Evolutionary conservation across 805 yeast genomes (phyloP).

Genomic region (Candida endomychidarum): DNA sequence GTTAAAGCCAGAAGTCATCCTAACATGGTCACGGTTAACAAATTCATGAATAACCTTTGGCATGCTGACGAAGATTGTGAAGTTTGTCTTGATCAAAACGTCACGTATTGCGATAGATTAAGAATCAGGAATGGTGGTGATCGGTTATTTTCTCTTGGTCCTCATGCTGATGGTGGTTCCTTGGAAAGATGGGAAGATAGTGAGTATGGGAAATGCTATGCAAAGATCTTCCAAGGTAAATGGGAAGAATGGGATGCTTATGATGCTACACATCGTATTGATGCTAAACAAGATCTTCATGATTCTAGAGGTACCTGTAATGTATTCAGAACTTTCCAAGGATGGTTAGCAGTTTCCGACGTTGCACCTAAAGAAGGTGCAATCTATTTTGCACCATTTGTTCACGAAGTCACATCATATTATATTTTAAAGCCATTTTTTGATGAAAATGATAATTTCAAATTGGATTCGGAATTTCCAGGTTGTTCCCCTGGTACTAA

Average conservation of each 20-base stretch:
- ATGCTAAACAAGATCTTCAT: constrained; percentile 27
- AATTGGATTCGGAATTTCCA: constrained; percentile 33
- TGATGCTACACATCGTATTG: constrained; percentile 28
- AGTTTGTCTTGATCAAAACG: constrained; percentile 26
- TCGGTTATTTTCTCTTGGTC: constrained; percentile 26
- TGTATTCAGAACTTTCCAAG: constrained; percentile 43
- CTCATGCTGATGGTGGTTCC: constrained; percentile 42
- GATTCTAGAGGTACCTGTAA: constrained; percentile 8
- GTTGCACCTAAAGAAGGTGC: constrained; percentile 39
- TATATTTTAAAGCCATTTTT: constrained; percentile 41
- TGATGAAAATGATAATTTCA: constrained; percentile 24
- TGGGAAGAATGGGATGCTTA: constrained; percentile 44
- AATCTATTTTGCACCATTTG: constrained; percentile 33
- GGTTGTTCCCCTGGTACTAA: constrained; percentile 36
- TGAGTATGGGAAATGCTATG: constrained; percentile 33
- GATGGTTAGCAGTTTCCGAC: constrained; percentile 41
- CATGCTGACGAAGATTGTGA: constrained; percentile 27
- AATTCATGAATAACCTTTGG: constrained; percentile 23
- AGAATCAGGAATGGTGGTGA: constrained; percentile 41
- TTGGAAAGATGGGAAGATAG: constrained; percentile 45
- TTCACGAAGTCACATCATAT: constrained; percentile 39
- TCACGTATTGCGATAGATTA: constrained; percentile 43
- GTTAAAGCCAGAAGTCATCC: constrained; percentile 39
- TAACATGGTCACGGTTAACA: constrained; percentile 19
- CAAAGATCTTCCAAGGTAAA: constrained; percentile 30